phyloP scores from a whole-genome alignment of 306 rosid species.

The Trifolium dubium region DNA sequence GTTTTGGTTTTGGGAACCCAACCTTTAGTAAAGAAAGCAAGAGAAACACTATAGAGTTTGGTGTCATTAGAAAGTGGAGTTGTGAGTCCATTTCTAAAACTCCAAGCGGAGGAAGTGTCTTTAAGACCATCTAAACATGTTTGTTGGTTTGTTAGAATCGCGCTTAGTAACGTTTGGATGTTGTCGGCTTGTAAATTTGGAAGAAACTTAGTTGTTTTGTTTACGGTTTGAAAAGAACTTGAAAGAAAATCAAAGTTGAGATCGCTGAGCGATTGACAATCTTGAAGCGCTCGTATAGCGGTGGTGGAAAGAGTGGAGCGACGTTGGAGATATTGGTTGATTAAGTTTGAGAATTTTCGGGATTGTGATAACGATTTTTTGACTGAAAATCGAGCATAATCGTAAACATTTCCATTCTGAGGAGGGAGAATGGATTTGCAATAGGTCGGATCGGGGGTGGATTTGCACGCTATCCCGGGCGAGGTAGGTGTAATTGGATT shows the following conservation, averaged over 20 bases:
- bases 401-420: slow-evolving; percentile 60
- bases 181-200: slow-evolving; percentile 65
- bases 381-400: slow-evolving; percentile 67
- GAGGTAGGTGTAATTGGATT: slow-evolving; percentile 47
- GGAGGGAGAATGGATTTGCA: slow-evolving; percentile 72
- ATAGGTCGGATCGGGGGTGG: slow-evolving; percentile 74
- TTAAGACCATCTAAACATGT: slow-evolving; percentile 82
- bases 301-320: slow-evolving; percentile 50
- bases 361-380: slow-evolving; percentile 69
- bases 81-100: slow-evolving; percentile 58
- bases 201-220: slow-evolving; percentile 45
- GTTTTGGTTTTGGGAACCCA: slow-evolving; percentile 67
- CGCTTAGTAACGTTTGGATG: slow-evolving; percentile 69
- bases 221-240: slow-evolving; percentile 57
- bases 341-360: slow-evolving; percentile 48
- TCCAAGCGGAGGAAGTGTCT: slow-evolving; percentile 71
- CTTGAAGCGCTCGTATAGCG: slow-evolving; percentile 71
- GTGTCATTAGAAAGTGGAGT: slow-evolving; percentile 74
- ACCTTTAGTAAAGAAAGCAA: slow-evolving; percentile 68
- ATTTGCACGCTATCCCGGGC: slow-evolving; percentile 56
- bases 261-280: slow-evolving; percentile 63
- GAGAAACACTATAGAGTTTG: slow-evolving; percentile 77
- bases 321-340: slow-evolving; percentile 51
- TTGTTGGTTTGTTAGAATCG: slow-evolving; percentile 76
- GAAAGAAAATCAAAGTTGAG: slow-evolving; percentile 70